Percentiles rank a stretch among this genome's conserved stretches.
phyloP scores from a whole-genome alignment of 345 rosid species.

The Ricinus communis region DNA sequence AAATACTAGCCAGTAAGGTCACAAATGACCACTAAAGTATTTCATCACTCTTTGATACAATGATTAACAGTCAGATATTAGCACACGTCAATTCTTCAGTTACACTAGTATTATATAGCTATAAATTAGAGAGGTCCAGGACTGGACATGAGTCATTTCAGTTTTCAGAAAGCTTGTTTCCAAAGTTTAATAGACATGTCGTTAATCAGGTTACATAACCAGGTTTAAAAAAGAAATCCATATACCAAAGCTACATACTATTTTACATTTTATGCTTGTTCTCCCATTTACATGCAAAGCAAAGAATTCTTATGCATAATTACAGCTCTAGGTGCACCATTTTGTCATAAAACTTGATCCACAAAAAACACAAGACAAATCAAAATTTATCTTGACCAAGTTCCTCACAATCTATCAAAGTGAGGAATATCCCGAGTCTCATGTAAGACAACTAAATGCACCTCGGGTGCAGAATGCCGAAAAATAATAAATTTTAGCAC shows the following conservation, averaged over 20 bases:
- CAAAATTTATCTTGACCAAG: no score
- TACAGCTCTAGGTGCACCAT: background rate
- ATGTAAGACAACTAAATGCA: no score
- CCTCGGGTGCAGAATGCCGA: no score
- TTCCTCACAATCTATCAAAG: no score
- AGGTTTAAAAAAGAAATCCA: background rate
- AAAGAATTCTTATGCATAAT: background rate
- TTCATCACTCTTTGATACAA: background rate
- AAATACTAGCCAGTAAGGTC: background rate
- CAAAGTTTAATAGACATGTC: background rate
- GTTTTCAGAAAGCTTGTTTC: background rate
- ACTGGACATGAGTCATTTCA: background rate
- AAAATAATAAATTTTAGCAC: background rate
- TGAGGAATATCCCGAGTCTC: no score
- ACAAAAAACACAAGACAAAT: no score
- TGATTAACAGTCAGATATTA: background rate
- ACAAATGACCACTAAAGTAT: background rate
- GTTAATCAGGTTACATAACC: background rate
- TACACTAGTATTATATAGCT: background rate
- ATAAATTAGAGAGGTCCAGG: background rate
- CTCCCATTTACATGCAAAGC: background rate
- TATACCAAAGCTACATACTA: background rate
- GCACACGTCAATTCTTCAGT: background rate
- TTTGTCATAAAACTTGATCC: background rate
- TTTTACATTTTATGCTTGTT: background rate